Evolutionary conservation across 768 basidiomycete genomes (phyloP), one percentile per base, ranked within the genome.

Genomic region (Mycena olivaceomarginata): DNA sequence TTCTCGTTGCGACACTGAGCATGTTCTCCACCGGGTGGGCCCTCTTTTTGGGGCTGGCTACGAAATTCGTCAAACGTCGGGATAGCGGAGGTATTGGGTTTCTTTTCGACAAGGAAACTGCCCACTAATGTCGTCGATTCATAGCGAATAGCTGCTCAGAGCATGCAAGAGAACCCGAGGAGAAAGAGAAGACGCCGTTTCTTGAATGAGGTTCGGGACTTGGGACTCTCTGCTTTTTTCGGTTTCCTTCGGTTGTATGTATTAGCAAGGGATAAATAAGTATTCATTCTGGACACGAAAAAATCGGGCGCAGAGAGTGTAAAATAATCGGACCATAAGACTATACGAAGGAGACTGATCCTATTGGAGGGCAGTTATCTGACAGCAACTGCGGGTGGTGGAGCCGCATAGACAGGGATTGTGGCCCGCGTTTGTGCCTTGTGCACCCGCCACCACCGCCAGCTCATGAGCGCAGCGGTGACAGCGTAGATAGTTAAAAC

Each of bases 1-100:
- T 82, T 2, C 45, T 84, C 5, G 83, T 82, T 4, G 82, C 83
- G 15, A 83, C 82, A 20, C 63, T 82, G 45, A 81, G 82, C 70
- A 82, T 82, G 82, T 82, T 83, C 64, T 78, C 63, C 45, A 45
- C 65, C 2, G 72, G 56, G 5, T 73, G 65, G 65, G 72, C 18
- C 0, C 4, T 66, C 3, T 65, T 66, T 25, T 40, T 66, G 22
- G 64, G 9, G 53, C 31, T 72, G 10, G 63, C 64, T 3, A 46
- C 72, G 31, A 43, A 18, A 31, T 16, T 72, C 0, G 72, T 72
- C 4, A 66, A 72, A n/a, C 51, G 16, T 25, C 60, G 70, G 20
- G 51, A 63, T n/a, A 12, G n/a, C 41, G 62, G 37, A 41, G 60
- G 62, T 72, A 37, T 39, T 10, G 8, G 5, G 63, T n/a, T 18